Conservation (phyloP, 2,329 filamentous ascomycete species). For the Lasiodiplodia sp. region DNA sequence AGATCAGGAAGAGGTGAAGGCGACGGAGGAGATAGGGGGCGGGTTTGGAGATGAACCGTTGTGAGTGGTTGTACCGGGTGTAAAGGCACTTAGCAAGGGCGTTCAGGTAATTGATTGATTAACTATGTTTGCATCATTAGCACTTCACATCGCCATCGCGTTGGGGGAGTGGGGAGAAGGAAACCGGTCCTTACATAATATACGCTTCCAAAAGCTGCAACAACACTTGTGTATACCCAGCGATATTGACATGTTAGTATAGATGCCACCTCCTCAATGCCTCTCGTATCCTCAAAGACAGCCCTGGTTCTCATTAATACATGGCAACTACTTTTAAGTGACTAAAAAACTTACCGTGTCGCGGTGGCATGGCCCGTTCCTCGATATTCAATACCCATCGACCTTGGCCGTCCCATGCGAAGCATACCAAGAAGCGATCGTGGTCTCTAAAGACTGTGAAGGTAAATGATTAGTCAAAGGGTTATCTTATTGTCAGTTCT, state of each 20-base stretch:
- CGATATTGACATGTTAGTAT: not conserved
- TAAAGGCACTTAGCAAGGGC: not conserved
- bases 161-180: not conserved
- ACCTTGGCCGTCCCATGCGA: not conserved
- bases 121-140: not conserved
- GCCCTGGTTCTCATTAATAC: not conserved
- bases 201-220: not conserved
- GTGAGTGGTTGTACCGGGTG: not conserved
- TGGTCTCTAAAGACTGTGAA: not conserved
- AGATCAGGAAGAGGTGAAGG: not conserved
- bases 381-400: not conserved
- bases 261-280: not conserved
- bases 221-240: not conserved
- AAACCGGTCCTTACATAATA: not conserved
- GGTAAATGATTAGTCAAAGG: not conserved
- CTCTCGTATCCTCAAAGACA: not conserved
- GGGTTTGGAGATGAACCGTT: not conserved
- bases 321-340: not conserved
- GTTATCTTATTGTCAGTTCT: accelerated
- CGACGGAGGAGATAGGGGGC: not conserved
- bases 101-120: not conserved
- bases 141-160: not conserved
- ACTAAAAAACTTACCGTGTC: not conserved
- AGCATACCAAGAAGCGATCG: not conserved
- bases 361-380: too few species aligned